These are phyloP conservation scores for Monosporascus sp. DNA, from an alignment of 2,329 filamentous ascomycete species.

Conservation along the genomic window DNA sequence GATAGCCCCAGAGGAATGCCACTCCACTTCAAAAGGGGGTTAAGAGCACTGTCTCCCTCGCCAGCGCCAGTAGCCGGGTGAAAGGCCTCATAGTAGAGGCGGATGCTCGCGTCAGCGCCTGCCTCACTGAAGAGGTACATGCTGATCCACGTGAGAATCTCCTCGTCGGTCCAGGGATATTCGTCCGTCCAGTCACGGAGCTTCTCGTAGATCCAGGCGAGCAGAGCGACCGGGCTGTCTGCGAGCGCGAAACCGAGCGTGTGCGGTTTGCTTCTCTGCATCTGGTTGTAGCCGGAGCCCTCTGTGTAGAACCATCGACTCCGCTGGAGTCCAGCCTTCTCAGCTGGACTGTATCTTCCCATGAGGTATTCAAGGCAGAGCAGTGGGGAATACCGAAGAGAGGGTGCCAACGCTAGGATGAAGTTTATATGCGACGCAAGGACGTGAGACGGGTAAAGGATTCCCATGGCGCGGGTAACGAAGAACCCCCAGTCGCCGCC, in stretches of 20 bases:
- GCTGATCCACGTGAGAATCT: constrained; percentile 69
- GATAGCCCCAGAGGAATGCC: constrained; percentile 33
- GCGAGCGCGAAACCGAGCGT: constrained; percentile 64
- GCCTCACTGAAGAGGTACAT: constrained; percentile 68
- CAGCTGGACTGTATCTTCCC: constrained; percentile 43
- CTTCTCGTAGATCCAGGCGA: constrained; percentile 80
- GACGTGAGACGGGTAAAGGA: constrained; percentile 49
- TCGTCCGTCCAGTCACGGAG: constrained; percentile 68
- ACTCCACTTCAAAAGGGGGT: constrained; percentile 1
- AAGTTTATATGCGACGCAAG: constrained; percentile 56
- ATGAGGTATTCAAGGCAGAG: constrained; percentile 49
- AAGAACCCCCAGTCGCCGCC: constrained; percentile 67
- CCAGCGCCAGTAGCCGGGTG: constrained; percentile 54
- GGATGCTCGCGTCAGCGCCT: constrained; percentile 56
- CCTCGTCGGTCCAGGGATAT: constrained; percentile 70
- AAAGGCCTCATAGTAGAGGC: constrained; percentile 66
- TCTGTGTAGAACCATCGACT: constrained; percentile 49
- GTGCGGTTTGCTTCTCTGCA: constrained; percentile 63
- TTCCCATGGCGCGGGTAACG: constrained; percentile 56
- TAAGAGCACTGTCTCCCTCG: constrained; percentile 6
- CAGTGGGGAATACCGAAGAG: constrained; percentile 43
- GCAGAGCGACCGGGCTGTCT: constrained; percentile 63
- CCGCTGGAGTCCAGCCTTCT: constrained; percentile 46
- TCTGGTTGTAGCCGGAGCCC: constrained; percentile 50
- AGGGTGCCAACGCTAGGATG: constrained; percentile 42